These are phyloP conservation scores for Coemansia sp. DNA, from an alignment of 192 early-diverging fungal species.

Conservation along the genomic window DNA sequence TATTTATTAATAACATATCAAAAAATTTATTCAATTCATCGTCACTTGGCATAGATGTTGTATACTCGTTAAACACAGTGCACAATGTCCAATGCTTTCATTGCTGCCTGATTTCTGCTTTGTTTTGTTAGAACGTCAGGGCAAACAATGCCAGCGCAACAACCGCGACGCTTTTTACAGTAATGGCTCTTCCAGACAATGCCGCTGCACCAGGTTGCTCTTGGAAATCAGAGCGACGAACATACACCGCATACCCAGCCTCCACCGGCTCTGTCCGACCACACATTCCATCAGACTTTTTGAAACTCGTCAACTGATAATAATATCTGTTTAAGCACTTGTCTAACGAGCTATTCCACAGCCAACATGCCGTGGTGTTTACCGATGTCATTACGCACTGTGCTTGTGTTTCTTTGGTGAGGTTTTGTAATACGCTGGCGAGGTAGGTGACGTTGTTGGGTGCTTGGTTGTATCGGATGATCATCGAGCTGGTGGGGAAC, in stretches of 20 bases:
- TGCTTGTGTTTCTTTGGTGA: constrained; percentile 29
- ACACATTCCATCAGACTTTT: constrained; percentile 10
- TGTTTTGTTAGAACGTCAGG: neutral
- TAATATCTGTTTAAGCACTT: constrained; percentile 14
- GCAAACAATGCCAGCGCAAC: neutral
- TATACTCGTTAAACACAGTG: too few species aligned
- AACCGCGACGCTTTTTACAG: neutral
- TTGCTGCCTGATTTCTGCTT: neutral
- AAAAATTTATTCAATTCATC: too few species aligned
- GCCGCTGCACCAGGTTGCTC: constrained; percentile 2
- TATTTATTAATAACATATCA: too few species aligned
- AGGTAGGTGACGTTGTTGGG: constrained; percentile 14
- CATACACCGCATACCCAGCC: constrained; percentile 17
- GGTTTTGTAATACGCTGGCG: constrained; percentile 14
- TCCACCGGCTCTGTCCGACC: constrained; percentile 18
- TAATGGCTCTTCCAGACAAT: neutral
- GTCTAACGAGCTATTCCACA: constrained; percentile 24
- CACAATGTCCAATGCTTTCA: neutral
- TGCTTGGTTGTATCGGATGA: constrained; percentile 38
- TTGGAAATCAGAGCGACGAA: constrained; percentile 18
- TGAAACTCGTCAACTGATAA: constrained; percentile 6
- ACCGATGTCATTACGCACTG: constrained; percentile 44
- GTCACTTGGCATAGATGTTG: too few species aligned
- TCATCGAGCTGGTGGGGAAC: constrained; percentile 13
- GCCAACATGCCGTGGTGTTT: constrained; percentile 35